A percentile compares a stretch with the other conserved stretches of the same genome.
Conservation (phyloP, 805 yeast genomes). For the Candida loeiensis region DNA sequence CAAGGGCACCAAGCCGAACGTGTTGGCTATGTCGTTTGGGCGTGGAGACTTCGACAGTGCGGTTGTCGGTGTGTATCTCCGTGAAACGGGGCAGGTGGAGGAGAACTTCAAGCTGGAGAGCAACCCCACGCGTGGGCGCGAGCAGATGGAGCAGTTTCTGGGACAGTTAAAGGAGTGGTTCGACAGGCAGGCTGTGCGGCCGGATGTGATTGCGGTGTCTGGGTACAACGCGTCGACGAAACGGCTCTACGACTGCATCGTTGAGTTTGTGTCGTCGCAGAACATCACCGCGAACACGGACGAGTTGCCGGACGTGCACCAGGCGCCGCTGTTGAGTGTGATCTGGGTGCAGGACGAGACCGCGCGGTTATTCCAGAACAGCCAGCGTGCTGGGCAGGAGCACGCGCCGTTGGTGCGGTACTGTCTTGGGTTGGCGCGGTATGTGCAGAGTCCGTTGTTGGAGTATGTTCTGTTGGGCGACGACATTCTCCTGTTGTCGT, state of each 20-base stretch:
- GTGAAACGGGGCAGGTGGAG: slow-evolving; percentile 74
- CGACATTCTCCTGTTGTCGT: slow-evolving; percentile 64
- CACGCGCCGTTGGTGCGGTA: slow-evolving; percentile 77
- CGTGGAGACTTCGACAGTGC: slow-evolving; percentile 85
- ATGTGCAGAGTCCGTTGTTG: slow-evolving; percentile 85
- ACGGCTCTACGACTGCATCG: slow-evolving; percentile 53
- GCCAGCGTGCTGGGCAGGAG: slow-evolving; percentile 70
- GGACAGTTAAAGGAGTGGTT: slow-evolving; percentile 68
- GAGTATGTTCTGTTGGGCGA: slow-evolving; percentile 81
- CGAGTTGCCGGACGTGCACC: slow-evolving; percentile 34
- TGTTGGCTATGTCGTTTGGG: slow-evolving; percentile 79
- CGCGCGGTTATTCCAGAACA: slow-evolving; percentile 81
- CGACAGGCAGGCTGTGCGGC: slow-evolving; percentile 51
- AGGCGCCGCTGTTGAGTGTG: slow-evolving; percentile 58
- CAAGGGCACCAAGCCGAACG: slow-evolving; percentile 80
- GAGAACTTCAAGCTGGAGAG: slow-evolving; percentile 77
- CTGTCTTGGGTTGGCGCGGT: slow-evolving; percentile 86
- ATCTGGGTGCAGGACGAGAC: slow-evolving; percentile 91
- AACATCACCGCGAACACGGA: slow-evolving; percentile 51
- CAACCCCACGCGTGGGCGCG: slow-evolving; percentile 52
- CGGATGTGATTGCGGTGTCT: slow-evolving; percentile 87
- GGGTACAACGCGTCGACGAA: slow-evolving; percentile 79
- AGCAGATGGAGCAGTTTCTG: slow-evolving; percentile 42
- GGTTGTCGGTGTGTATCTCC: slow-evolving; percentile 73
- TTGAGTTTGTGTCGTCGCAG: slow-evolving; percentile 54